phyloP scores from a whole-genome alignment of 2,329 filamentous ascomycete species.

The Paraphaeosphaeria minitans region DNA sequence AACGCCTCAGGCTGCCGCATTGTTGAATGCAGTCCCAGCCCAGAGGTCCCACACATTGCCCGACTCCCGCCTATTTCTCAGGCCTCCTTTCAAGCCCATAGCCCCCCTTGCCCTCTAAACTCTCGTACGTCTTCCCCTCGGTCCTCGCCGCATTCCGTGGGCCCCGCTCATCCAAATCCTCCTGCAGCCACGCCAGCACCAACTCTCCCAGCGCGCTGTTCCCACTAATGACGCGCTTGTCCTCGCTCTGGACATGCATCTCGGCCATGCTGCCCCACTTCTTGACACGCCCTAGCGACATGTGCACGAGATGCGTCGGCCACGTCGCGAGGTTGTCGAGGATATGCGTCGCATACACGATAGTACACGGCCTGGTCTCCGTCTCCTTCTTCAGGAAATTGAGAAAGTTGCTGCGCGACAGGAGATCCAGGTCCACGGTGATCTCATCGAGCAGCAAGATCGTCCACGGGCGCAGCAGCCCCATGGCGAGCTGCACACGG shows the following conservation, averaged over 20 bases:
- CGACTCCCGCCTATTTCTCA: not conserved
- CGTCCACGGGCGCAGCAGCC: conserved; percentile 86
- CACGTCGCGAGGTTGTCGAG: conserved; percentile 92
- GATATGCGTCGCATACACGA: conserved; percentile 98
- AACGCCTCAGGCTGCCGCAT: conserved; percentile 17
- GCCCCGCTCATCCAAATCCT: conserved; percentile 78
- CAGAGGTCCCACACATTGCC: not conserved
- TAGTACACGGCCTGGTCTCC: conserved; percentile 78
- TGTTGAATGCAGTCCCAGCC: not conserved
- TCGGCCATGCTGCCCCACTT: conserved; percentile 80
- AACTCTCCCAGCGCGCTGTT: conserved; percentile 87
- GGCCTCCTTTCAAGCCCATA: conserved; percentile 64
- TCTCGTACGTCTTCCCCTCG: conserved; percentile 70
- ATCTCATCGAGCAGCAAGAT: conserved; percentile 94
- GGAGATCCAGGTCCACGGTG: conserved; percentile 91
- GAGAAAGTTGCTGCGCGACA: conserved; percentile 83
- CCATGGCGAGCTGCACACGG: conserved; percentile 95
- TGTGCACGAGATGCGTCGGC: conserved; percentile 95
- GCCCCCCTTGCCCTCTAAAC: conserved; percentile 63
- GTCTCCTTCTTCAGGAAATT: conserved; percentile 87
- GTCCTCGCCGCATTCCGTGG: conserved; percentile 67
- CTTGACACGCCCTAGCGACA: conserved; percentile 87
- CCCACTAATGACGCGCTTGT: conserved; percentile 55
- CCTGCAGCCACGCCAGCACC: conserved; percentile 83
- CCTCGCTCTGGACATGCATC: conserved; percentile 53